These are phyloP conservation scores for Pseudocercospora eumusae DNA, from an alignment of 2,329 filamentous ascomycete species.

Conservation along the genomic window DNA sequence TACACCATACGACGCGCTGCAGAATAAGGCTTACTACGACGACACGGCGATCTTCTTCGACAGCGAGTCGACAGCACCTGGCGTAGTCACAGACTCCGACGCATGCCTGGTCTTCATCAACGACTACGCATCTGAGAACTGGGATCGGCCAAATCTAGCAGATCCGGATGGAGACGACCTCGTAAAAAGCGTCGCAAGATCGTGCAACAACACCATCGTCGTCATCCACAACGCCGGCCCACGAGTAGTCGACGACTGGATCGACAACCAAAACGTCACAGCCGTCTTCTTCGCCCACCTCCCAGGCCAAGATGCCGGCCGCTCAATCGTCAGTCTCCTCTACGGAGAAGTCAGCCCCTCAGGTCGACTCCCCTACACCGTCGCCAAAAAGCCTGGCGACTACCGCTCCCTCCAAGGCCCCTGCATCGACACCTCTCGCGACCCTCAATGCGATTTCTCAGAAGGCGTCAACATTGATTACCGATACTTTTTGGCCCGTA, in stretches of 20 bases:
- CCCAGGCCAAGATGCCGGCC: conserved; percentile 64
- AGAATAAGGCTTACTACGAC: conserved; percentile 49
- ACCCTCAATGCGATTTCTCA: conserved; percentile 39
- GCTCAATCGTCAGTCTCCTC: conserved; percentile 57
- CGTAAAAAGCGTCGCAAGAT: conserved; percentile 58
- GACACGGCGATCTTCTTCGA: conserved; percentile 63
- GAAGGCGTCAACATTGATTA: conserved; percentile 45
- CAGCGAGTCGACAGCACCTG: conserved; percentile 52
- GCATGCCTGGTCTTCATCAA: conserved; percentile 63
- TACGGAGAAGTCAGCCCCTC: conserved; percentile 61
- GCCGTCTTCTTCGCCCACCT: conserved; percentile 65
- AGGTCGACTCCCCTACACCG: conserved; percentile 63
- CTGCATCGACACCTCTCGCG: conserved; percentile 28
- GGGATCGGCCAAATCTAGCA: conserved; percentile 42
- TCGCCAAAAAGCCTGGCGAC: conserved; percentile 59
- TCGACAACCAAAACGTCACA: conserved; percentile 65
- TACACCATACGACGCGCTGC: conserved; percentile 42
- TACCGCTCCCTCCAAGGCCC: conserved; percentile 52
- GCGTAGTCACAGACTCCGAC: conserved; percentile 48
- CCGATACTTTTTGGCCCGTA: conserved; percentile 37
- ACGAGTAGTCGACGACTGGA: conserved; percentile 61
- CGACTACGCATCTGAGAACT: conserved; percentile 46
- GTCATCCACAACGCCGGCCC: conserved; percentile 66
- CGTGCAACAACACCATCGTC: conserved; percentile 65
- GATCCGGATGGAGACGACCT: conserved; percentile 55